Conservation (phyloP, 176 grass and related monocot species). For the Canna indica region DNA sequence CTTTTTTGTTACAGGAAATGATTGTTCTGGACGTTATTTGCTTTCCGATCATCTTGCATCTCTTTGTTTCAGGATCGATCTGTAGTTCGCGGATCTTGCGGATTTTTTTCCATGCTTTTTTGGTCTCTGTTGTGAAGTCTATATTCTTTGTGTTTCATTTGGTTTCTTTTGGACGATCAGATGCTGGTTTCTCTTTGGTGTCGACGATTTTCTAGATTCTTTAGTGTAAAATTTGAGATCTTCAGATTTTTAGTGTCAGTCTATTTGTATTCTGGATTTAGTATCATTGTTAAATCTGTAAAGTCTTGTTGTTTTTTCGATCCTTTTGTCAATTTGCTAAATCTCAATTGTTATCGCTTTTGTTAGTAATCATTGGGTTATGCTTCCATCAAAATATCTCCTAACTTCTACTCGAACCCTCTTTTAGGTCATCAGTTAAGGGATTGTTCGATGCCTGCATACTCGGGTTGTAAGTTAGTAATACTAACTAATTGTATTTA, state of each 20-base stretch:
- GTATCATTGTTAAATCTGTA: background rate
- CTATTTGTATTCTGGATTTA: background rate
- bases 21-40: background rate
- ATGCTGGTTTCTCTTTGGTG: slow-evolving; percentile 6
- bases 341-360: background rate
- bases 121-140: background rate
- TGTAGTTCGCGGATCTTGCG: background rate
- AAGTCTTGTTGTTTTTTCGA: background rate
- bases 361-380: background rate
- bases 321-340: background rate
- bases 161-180: slow-evolving; percentile 10
- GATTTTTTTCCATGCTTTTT: background rate
- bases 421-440: background rate
- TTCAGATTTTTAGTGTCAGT: background rate
- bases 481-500: slow-evolving; percentile 14
- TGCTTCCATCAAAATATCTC: slow-evolving; percentile 5
- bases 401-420: background rate
- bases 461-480: background rate
- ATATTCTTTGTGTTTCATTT: background rate
- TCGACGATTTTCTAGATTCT: background rate
- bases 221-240: background rate
- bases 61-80: background rate
- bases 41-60: slow-evolving; percentile 10
- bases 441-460: background rate
- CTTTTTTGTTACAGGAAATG: background rate